Percentiles rank a stretch among this genome's conserved stretches.
phyloP scores from a whole-genome alignment of 2,329 filamentous ascomycete species.

The Cercospora nicotianae region DNA sequence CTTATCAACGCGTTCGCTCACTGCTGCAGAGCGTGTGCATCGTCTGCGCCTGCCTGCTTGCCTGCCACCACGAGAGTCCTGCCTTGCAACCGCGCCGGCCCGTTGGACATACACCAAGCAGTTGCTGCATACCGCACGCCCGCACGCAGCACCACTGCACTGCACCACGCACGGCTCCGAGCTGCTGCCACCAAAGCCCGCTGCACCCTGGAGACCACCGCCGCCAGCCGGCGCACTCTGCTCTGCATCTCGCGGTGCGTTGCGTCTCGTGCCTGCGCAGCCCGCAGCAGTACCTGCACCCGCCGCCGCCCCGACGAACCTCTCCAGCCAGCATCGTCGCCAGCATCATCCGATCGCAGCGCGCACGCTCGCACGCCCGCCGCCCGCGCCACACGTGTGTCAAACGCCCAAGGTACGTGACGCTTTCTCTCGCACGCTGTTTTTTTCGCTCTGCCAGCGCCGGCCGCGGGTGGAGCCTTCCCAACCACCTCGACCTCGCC shows the following conservation, averaged over 20 bases:
- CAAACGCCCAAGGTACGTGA: conserved; percentile 14
- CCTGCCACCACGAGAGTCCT: neutral
- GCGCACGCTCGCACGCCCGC: neutral
- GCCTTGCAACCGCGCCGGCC: conserved; percentile 10
- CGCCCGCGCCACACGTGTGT: neutral
- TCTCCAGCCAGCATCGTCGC: neutral
- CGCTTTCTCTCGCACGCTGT: neutral
- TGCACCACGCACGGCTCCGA: neutral
- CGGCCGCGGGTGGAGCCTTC: conserved; percentile 19
- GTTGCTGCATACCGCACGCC: neutral
- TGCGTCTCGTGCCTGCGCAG: conserved; percentile 8
- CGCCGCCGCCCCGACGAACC: neutral
- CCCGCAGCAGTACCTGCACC: conserved; percentile 20
- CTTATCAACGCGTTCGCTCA: neutral
- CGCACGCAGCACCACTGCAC: neutral
- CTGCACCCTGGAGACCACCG: conserved; percentile 4
- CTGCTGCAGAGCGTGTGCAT: neutral
- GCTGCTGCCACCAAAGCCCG: neutral
- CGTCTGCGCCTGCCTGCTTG: neutral
- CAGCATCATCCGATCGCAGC: neutral
- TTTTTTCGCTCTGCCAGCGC: conserved; percentile 10
- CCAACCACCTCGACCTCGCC: conserved; percentile 23
- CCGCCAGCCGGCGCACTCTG: conserved; percentile 4
- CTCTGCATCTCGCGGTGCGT: neutral
- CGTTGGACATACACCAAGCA: neutral